Evolutionary conservation across 495 filamentous ascomycete species (phyloP), one percentile per base, ranked within the genome.

Genomic region (Chaetomium cochliodes): DNA sequence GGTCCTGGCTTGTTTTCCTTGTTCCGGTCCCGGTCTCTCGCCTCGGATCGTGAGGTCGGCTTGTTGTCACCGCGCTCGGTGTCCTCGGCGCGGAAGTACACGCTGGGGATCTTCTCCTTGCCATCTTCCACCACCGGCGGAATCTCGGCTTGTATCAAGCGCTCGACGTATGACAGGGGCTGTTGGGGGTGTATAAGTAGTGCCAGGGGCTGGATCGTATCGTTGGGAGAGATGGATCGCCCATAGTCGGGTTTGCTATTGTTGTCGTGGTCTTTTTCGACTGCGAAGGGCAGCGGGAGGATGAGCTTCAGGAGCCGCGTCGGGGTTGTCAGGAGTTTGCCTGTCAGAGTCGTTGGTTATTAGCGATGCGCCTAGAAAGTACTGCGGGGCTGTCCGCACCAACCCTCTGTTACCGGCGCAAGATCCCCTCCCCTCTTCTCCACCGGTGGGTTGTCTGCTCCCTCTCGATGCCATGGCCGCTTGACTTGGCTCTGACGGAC

Each of bases 111-210:
- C 62, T 88, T 89, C 28, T 86, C 81, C 41, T 85, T 80, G 20
- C 83, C 85, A 53, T 80, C 68, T n/a, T 83, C 77, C 3, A 82
- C 76, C n/a, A 97, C 79, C 0, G 84, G 83, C 0, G 93, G 91
- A 0, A 97, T 72, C 74, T 97, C 93, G 64, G 91, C 87, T 75
- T 97, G 93, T 65, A 97, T 92, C 3, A 98, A 79, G 3, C 90
- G 88, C 74, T 96, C 92, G 47, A 97, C 86, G 74, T 96, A 96
- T 30, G 92, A 96, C 18, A 98, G 81, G 0, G 93, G 93, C 74
- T 98, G 93, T 68, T 94, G 90, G 0, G 93, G 92, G 74, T 98
- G 93, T 7, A 97, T 82, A 8, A 98, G 85, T 2, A 98, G 85
- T 8, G 92, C 92, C 8, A 97, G 85, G 0, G 93, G 91, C 72